Evolutionary conservation across 2,329 filamentous ascomycete genomes (phyloP).

Genomic region (Fusarium sp.): DNA sequence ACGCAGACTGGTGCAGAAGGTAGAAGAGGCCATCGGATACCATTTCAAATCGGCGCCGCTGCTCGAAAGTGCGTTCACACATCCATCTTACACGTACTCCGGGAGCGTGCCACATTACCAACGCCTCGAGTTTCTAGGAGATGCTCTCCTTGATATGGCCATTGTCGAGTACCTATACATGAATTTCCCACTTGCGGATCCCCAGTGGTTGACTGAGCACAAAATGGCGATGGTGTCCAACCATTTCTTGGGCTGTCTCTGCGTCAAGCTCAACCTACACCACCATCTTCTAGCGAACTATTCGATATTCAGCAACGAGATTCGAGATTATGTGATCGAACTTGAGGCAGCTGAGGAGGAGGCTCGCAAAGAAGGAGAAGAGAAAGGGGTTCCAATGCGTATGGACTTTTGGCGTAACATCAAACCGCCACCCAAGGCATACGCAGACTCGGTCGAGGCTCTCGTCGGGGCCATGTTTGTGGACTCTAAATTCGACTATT

Average conservation of each 20-base stretch:
- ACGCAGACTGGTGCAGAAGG: slow-evolving; percentile 71
- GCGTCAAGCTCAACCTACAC: slow-evolving; percentile 82
- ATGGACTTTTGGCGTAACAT: slow-evolving; percentile 77
- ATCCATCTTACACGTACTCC: slow-evolving; percentile 82
- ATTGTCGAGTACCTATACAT: slow-evolving; percentile 86
- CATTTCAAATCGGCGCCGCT: slow-evolving; percentile 80
- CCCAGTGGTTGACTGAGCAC: slow-evolving; percentile 97
- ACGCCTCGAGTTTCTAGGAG: slow-evolving; percentile 90
- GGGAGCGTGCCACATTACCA: slow-evolving; percentile 88
- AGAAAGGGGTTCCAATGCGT: slow-evolving; percentile 48
- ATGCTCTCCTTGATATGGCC: slow-evolving; percentile 87
- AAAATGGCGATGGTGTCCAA: slow-evolving; percentile 99
- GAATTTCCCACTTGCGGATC: slow-evolving; percentile 81
- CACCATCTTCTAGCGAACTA: slow-evolving; percentile 73
- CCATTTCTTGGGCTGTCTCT: slow-evolving; percentile 87
- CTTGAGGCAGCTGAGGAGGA: slow-evolving; percentile 63
- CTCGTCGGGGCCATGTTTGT: slow-evolving; percentile 93
- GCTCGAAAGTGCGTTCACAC: slow-evolving; percentile 85
- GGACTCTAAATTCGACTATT: slow-evolving; percentile 84
- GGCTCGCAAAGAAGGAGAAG: slow-evolving; percentile 50
- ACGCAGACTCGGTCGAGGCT: slow-evolving; percentile 90
- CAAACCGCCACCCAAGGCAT: slow-evolving; percentile 74
- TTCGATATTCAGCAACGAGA: slow-evolving; percentile 54
- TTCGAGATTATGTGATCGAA: slow-evolving; percentile 67
- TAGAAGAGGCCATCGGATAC: slow-evolving; percentile 70